These are phyloP conservation scores for Sphaerostilbella broomeana DNA, from an alignment of 2,329 filamentous ascomycete genomes.

Conservation along the genomic window DNA sequence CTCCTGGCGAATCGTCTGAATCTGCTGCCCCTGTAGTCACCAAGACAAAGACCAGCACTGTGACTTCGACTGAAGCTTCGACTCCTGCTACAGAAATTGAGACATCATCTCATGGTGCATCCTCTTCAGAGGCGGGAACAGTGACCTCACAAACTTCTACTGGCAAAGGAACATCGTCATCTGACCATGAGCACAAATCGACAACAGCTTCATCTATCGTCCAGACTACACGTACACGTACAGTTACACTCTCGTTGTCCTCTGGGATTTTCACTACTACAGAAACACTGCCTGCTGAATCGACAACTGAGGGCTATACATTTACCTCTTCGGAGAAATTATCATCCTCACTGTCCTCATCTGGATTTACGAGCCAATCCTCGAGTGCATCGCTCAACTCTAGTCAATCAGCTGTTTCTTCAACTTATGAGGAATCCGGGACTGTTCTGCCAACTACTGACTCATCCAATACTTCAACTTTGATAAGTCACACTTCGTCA, in stretches of 20 bases:
- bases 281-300: constrained; percentile 1
- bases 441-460: constrained; percentile 3
- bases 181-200: background rate
- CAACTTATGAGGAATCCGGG: constrained; percentile 1
- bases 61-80: constrained; percentile 1
- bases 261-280: constrained; percentile 7
- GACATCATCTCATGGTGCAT: background rate
- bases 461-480: background rate
- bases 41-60: constrained; percentile 4
- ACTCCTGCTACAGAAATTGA: background rate
- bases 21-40: constrained; percentile 2
- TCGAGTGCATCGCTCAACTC: background rate
- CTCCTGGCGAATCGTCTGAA: constrained; percentile 2
- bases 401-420: background rate
- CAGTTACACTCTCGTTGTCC: constrained; percentile 4
- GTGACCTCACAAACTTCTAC: background rate
- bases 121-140: constrained; percentile 1
- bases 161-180: background rate
- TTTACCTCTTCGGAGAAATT: constrained; percentile 3
- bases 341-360: background rate
- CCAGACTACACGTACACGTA: constrained; percentile 1
- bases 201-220: background rate
- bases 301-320: constrained; percentile 2
- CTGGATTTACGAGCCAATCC: background rate
- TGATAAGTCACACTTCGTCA: no score